Evolutionary conservation across 1,284 basidiomycete genomes (phyloP).

Genomic region (Coniferiporia sulphurascens): DNA sequence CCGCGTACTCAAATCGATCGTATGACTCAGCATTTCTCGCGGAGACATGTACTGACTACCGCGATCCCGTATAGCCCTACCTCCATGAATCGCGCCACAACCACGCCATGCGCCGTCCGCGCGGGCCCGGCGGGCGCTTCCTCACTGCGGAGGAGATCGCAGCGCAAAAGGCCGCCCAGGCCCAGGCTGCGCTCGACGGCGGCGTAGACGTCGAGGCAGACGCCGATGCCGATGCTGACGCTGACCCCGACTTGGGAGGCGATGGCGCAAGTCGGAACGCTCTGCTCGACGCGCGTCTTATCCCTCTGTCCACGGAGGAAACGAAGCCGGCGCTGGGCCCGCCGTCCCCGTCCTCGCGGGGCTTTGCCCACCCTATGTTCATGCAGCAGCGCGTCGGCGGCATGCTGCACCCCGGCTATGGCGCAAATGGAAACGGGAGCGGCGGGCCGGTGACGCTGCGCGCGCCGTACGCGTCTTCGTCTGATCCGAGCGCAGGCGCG

Average conservation of each 20-base stretch:
- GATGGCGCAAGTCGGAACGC: too few relatives aligned
- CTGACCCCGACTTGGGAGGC: too few relatives aligned
- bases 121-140: conserved; percentile 95
- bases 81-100: conserved; percentile 96
- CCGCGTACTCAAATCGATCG: not conserved
- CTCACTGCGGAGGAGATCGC: conserved; percentile 93
- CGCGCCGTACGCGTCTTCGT: conserved; percentile 13
- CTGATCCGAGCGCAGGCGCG: not conserved
- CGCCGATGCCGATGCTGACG: conserved; percentile 29
- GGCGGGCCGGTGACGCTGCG: conserved; percentile 13
- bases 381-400: conserved; percentile 11
- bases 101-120: conserved; percentile 94
- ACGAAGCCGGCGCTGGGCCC: not conserved
- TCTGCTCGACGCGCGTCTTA: conserved; percentile 4
- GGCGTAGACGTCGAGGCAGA: conserved; percentile 30
- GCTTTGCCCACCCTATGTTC: conserved; percentile 22
- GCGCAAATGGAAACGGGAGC: conserved; percentile 2
- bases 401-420: conserved; percentile 15
- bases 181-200: conserved; percentile 26
- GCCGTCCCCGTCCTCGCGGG: conserved; percentile 5
- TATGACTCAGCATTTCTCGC: not conserved
- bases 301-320: conserved; percentile 17
- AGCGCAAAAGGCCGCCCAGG: conserved; percentile 53
- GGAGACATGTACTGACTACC: not conserved
- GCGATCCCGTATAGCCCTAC: conserved; percentile 64